Percentiles rank a stretch among this genome's conserved stretches.
Conservation (phyloP, 768 basidiomycete genomes). For the Mycena kentingensis region DNA sequence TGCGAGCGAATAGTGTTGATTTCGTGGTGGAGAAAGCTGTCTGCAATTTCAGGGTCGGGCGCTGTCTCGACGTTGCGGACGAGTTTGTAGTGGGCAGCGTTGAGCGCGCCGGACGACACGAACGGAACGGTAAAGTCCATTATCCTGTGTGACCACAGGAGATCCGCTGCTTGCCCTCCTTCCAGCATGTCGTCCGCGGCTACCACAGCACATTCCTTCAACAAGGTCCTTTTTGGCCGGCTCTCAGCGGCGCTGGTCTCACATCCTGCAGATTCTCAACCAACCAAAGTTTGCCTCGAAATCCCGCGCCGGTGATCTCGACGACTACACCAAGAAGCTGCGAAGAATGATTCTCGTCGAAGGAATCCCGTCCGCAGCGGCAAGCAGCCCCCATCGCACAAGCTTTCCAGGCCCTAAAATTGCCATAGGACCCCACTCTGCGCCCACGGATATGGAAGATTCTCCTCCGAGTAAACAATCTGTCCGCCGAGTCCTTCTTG, state of each 20-base stretch:
- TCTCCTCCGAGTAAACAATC: constrained; percentile 75
- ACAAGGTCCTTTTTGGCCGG: constrained; percentile 41
- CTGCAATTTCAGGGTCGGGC: constrained; percentile 54
- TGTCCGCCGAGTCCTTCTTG: constrained; percentile 76
- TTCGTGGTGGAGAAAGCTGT: constrained; percentile 62
- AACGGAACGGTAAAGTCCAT: constrained; percentile 86
- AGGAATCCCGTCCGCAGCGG: constrained; percentile 78
- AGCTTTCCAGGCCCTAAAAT: background rate
- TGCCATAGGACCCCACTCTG: constrained; percentile 71
- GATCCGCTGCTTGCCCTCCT: constrained; percentile 1
- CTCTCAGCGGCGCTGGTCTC: background rate
- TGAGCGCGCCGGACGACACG: constrained; percentile 75
- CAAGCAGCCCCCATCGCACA: constrained; percentile 38
- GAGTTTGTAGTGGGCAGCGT: constrained; percentile 72
- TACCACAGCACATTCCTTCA: constrained; percentile 71
- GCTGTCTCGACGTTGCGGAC: constrained; percentile 74
- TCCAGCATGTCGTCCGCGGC: constrained; percentile 28
- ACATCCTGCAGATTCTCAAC: constrained; percentile 40
- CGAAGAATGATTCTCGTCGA: constrained; percentile 87
- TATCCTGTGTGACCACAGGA: background rate
- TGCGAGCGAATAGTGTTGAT: constrained; percentile 56
- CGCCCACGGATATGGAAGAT: constrained; percentile 95
- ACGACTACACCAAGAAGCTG: constrained; percentile 85
- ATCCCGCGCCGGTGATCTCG: constrained; percentile 60
- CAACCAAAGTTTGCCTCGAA: constrained; percentile 68